These are phyloP conservation scores for Penicillium aurantiogriseum DNA, from an alignment of 2,329 filamentous ascomycete species.

Conservation along the genomic window DNA sequence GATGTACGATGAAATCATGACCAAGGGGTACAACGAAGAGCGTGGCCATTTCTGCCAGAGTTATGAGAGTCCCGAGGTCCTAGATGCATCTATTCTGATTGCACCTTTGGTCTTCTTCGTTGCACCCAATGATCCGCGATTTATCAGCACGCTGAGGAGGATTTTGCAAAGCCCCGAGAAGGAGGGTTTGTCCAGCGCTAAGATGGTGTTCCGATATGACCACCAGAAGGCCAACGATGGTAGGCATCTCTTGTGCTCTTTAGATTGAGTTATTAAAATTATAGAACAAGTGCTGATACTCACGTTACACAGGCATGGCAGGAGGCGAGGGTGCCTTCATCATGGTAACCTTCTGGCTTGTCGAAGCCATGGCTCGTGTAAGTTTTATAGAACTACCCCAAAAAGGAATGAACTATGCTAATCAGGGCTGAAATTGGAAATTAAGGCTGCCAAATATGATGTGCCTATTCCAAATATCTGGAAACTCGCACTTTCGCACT, in stretches of 20 bases:
- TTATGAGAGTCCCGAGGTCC: conserved; percentile 67
- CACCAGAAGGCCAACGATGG: conserved; percentile 67
- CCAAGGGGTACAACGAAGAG: conserved; percentile 70
- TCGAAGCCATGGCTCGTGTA: conserved; percentile 72
- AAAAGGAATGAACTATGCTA: not conserved
- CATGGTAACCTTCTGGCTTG: conserved; percentile 82
- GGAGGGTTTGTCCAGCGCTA: conserved; percentile 71
- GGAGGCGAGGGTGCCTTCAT: conserved; percentile 73
- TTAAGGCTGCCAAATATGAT: conserved; percentile 31
- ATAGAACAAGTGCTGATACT: conserved; percentile 16
- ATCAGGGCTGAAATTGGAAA: not conserved
- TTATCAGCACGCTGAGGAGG: conserved; percentile 67
- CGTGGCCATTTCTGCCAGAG: conserved; percentile 71
- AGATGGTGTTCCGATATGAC: conserved; percentile 73
- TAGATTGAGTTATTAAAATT: not conserved
- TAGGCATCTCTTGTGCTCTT: conserved; percentile 34
- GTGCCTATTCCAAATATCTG: conserved; percentile 35
- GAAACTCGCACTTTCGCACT: conserved; percentile 61
- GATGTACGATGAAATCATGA: conserved; percentile 74
- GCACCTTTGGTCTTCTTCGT: conserved; percentile 79
- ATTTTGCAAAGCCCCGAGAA: conserved; percentile 72
- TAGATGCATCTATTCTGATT: conserved; percentile 74
- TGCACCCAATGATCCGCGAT: conserved; percentile 72
- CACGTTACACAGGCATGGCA: conserved; percentile 58
- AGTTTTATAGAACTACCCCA: conserved; percentile 33